Conservation (phyloP, 768 basidiomycete genomes). For the Mycena floridula region DNA sequence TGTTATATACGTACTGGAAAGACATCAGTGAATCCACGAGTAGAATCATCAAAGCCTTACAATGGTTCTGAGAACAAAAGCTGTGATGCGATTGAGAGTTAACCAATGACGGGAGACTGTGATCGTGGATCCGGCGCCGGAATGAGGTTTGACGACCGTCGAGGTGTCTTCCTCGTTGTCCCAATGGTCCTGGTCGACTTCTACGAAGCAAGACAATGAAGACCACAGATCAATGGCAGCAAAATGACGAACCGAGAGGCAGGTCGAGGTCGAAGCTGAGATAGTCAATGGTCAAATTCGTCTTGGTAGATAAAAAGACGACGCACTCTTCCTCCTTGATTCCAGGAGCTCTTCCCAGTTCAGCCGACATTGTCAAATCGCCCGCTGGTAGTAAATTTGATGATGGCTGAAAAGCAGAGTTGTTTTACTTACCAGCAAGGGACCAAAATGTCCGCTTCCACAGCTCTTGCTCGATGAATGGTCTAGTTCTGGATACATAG, state of each 20-base stretch:
- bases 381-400: too few relatives aligned
- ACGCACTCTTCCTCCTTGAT: conserved; percentile 65
- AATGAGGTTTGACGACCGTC: conserved; percentile 62
- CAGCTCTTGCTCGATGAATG: conserved; percentile 55
- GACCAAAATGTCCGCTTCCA: conserved; percentile 81
- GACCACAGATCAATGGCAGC: too few relatives aligned
- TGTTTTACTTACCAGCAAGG: too few relatives aligned
- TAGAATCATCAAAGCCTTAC: conserved; percentile 29
- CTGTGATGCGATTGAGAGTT: conserved; percentile 62
- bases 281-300: conserved; percentile 5
- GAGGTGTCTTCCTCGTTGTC: conserved; percentile 48
- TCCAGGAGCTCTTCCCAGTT: conserved; percentile 50
- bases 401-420: too few relatives aligned
- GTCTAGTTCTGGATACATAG: conserved; percentile 42
- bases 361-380: conserved; percentile 50
- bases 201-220: too few relatives aligned
- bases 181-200: conserved; percentile 84
- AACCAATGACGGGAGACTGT: conserved; percentile 60
- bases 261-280: conserved; percentile 78
- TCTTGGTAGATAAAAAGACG: background rate
- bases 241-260: too few relatives aligned
- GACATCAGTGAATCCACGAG: background rate
- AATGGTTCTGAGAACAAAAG: conserved; percentile 63
- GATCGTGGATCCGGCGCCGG: conserved; percentile 44
- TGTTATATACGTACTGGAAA: conserved; percentile 66